These are phyloP conservation scores for Linnemannia hyalina DNA, from an alignment of 192 early-diverging fungal genomes.

Conservation along the genomic window DNA sequence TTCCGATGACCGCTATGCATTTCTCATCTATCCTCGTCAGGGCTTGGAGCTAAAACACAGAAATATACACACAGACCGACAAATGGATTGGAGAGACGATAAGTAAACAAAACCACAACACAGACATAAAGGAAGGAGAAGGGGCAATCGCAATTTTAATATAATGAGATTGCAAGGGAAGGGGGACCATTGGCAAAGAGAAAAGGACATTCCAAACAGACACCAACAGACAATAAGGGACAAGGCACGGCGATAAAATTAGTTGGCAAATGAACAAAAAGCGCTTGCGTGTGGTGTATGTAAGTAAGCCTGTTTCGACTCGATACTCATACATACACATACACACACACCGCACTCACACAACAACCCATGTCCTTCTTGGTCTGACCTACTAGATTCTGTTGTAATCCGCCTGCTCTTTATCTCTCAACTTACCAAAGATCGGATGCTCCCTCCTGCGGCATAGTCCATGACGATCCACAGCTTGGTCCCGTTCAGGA, in stretches of 20 bases:
- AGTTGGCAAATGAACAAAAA: not conserved
- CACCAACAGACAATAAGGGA: not conserved
- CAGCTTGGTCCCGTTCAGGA: slow-evolving; percentile 90
- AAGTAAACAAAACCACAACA: not conserved
- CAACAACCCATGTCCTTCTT: not conserved
- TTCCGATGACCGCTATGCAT: slow-evolving; percentile 90
- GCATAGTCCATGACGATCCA: slow-evolving; percentile 99
- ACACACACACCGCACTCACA: not conserved
- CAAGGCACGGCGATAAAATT: not conserved
- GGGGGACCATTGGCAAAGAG: not conserved
- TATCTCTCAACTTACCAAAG: slow-evolving; percentile 63
- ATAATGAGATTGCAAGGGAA: not conserved
- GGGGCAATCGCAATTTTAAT: not conserved
- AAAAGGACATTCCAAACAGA: not conserved
- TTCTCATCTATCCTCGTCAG: slow-evolving; percentile 80
- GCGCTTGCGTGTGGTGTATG: too few species aligned
- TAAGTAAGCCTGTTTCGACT: not conserved
- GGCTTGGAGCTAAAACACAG: slow-evolving; percentile 63
- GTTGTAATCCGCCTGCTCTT: not conserved
- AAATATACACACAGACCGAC: slow-evolving; percentile 59
- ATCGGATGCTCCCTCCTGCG: slow-evolving; percentile 91
- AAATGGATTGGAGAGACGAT: not conserved
- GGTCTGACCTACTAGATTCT: not conserved
- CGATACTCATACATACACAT: not conserved
- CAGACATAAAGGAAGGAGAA: not conserved